Evolutionary conservation across 2,329 filamentous ascomycete species (phyloP), one percentile per base, ranked within the genome.

Genomic region (Oidium heveae): DNA sequence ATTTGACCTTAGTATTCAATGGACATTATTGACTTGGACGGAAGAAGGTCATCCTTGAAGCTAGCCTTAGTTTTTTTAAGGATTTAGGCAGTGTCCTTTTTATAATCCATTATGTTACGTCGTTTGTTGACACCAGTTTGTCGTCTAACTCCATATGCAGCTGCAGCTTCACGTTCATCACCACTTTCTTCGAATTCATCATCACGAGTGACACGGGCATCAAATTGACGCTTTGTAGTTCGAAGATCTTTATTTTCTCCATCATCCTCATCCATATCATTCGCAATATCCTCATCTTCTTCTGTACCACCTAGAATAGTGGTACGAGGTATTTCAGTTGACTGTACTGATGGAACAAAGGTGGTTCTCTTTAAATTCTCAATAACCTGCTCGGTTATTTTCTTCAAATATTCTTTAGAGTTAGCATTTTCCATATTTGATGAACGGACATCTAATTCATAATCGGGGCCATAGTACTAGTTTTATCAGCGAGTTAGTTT

Each of bases 351-450:
- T 1, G 91, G 91, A 0, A 82, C 86, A 36, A 84, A 83, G 44
- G 85, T 78, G 32, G 94, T 83, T 66, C 89, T 89, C 58, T 85
- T 76, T 54, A 98, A 69, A 65, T 96, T 93, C 62, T 94, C 86
- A 55, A 86, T 77, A 33, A 94, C 80, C 36, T 84, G 78, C 58
- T 82, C 77, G 57, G 88, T 84, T 62, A 95, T 83, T 62, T 82
- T 83, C 46, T 87, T 79, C 2, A 95, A 73, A 60, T 93, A 89
- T 54, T 87, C 79, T 53, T 77, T 74, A 55, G 85, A 83, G 64
- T 94, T 94, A 46, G 87, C 84, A 62, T 95, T 96, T 63, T 94
- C 87, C 71, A 91, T 86, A 58, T 87, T 89, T 13, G 82, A 84
- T 1, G 94, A 75, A 32, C 86, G 80, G 1, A 94, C 91, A 66